Conservation (phyloP, 2,329 filamentous ascomycete species). For the Emmonsiellopsis sp. region DNA sequence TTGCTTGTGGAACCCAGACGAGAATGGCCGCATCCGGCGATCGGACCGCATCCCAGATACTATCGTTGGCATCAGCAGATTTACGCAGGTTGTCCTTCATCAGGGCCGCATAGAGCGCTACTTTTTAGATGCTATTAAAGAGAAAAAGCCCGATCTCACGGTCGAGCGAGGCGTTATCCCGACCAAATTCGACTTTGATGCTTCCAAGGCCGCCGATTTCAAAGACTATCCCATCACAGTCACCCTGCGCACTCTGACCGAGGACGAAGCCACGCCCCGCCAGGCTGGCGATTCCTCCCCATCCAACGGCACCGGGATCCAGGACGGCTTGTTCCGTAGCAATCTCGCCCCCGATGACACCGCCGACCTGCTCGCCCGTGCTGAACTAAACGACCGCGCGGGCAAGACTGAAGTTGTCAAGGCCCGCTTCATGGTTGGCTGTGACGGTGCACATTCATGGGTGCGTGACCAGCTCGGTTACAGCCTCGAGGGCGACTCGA, state of each 20-base stretch:
- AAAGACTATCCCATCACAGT: conserved; percentile 53
- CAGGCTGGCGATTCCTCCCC: conserved; percentile 24
- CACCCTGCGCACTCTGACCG: conserved; percentile 46
- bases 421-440: conserved; percentile 47
- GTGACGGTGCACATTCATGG: conserved; percentile 60
- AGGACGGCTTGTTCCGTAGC: conserved; percentile 51
- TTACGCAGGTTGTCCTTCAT: conserved; percentile 51
- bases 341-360: conserved; percentile 50
- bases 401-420: conserved; percentile 41
- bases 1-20: conserved; percentile 40
- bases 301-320: conserved; percentile 21
- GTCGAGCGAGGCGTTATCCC: conserved; percentile 64
- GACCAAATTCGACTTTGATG: conserved; percentile 64
- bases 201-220: conserved; percentile 36
- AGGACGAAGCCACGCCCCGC: conserved; percentile 48
- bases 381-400: neutral
- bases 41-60: conserved; percentile 1
- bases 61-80: conserved; percentile 2
- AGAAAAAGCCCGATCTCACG: conserved; percentile 41
- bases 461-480: conserved; percentile 49
- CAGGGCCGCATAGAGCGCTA: conserved; percentile 64
- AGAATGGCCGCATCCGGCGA: neutral
- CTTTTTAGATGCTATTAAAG: conserved; percentile 28
- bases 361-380: conserved; percentile 36
- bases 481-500: conserved; percentile 45